These are phyloP conservation scores for Candida silvatica DNA, from an alignment of 805 yeast genomes.

Conservation along the genomic window DNA sequence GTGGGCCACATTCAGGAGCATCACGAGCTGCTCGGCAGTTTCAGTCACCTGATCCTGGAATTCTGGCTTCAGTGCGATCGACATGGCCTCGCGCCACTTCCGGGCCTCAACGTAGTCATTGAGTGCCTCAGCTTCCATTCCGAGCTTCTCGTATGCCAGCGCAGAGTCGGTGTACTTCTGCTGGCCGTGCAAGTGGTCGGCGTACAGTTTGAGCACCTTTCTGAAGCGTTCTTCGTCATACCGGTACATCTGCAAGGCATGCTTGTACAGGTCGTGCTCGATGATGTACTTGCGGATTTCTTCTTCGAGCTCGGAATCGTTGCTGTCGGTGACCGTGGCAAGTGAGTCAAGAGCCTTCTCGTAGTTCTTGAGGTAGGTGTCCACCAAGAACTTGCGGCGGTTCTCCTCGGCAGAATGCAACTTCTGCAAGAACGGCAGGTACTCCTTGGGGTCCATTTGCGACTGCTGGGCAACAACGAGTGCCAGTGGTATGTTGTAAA, in stretches of 20 bases:
- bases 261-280: constrained; percentile 58
- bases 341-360: constrained; percentile 65
- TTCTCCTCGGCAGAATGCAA: constrained; percentile 59
- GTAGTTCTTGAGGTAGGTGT: constrained; percentile 61
- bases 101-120: constrained; percentile 62
- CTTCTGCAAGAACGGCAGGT: constrained; percentile 81
- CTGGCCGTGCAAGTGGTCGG: constrained; percentile 46
- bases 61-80: constrained; percentile 39
- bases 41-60: constrained; percentile 29
- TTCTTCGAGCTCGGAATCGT: constrained; percentile 26
- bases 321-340: constrained; percentile 25
- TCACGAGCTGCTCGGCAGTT: constrained; percentile 53
- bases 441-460: constrained; percentile 96
- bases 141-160: constrained; percentile 63
- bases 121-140: constrained; percentile 49
- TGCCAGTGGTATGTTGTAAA: constrained; percentile 76
- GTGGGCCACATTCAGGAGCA: constrained; percentile 56
- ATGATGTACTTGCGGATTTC: constrained; percentile 67
- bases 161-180: constrained; percentile 72
- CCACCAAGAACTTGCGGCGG: constrained; percentile 70
- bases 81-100: constrained; percentile 79
- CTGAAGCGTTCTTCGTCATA: constrained; percentile 48
- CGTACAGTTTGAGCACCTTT: constrained; percentile 50
- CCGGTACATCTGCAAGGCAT: constrained; percentile 56
- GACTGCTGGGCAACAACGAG: constrained; percentile 89